Percentiles rank a stretch among this genome's conserved stretches.
Evolutionary conservation across 2,329 filamentous ascomycete genomes (phyloP).

Genomic region (Hymenoscyphus fraxineus): DNA sequence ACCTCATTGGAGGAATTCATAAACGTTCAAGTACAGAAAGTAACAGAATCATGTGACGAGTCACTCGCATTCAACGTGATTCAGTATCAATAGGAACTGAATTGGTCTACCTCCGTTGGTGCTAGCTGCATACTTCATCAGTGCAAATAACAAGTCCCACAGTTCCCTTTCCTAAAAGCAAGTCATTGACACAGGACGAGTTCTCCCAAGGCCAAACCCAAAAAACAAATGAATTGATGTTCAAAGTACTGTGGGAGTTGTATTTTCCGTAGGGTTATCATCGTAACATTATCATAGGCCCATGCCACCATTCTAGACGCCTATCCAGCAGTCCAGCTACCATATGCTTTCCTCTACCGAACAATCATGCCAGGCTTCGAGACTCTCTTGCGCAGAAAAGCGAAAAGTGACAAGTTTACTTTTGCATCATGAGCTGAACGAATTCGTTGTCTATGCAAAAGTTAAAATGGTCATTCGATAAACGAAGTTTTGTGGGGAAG

Average conservation of each 20-base stretch:
- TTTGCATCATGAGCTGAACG: conserved; percentile 94
- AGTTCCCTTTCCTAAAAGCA: neutral
- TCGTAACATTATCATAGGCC: conserved; percentile 22
- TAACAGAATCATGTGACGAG: neutral
- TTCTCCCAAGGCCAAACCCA: neutral
- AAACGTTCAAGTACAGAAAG: neutral
- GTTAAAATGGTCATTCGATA: conserved; percentile 25
- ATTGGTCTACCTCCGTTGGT: neutral
- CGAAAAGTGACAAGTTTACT: conserved; percentile 48
- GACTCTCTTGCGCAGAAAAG: conserved; percentile 20
- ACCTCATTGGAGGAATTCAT: neutral
- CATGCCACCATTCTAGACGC: conserved; percentile 18
- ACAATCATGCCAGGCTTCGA: conserved; percentile 18
- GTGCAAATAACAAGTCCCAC: neutral
- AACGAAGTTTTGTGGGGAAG: conserved; percentile 16
- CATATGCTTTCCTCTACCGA: conserved; percentile 12
- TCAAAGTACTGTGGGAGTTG: conserved; percentile 10
- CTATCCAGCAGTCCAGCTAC: conserved; percentile 13
- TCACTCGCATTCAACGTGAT: neutral
- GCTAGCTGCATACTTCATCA: neutral
- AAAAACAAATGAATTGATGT: conserved; percentile 1
- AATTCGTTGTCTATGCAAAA: conserved; percentile 73
- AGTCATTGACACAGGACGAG: neutral
- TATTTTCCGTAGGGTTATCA: conserved; percentile 27
- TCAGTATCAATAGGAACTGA: neutral